phyloP scores from a whole-genome alignment of 2,329 filamentous ascomycete genomes.

The Pseudogymnoascus sp. region DNA sequence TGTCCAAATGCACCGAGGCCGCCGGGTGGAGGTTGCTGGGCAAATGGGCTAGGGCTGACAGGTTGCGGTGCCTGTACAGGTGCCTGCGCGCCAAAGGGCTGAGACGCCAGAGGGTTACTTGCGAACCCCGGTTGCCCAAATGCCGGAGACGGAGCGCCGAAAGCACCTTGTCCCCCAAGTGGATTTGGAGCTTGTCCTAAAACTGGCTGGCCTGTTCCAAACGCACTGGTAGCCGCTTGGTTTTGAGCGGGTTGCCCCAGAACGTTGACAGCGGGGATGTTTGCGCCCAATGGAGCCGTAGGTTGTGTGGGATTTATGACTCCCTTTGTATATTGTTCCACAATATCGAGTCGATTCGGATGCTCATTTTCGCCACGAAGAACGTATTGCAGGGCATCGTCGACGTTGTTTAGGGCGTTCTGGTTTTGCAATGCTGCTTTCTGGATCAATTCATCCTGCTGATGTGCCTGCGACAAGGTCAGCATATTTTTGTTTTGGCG shows the following conservation, averaged over 20 bases:
- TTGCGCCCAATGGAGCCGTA: background rate
- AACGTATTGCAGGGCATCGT: slow-evolving; percentile 64
- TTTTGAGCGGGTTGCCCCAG: slow-evolving; percentile 26
- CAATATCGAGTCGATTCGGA: slow-evolving; percentile 64
- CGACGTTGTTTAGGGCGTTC: slow-evolving; percentile 56
- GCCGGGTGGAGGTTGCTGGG: slow-evolving; percentile 31
- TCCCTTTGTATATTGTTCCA: slow-evolving; percentile 37
- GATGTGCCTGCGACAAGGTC: slow-evolving; percentile 40
- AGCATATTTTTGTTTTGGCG: slow-evolving; percentile 12
- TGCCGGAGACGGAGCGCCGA: slow-evolving; percentile 22
- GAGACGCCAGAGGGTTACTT: slow-evolving; percentile 12
- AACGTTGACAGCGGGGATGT: slow-evolving; percentile 18
- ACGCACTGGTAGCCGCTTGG: slow-evolving; percentile 24
- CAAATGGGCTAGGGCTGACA: slow-evolving; percentile 34
- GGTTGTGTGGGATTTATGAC: slow-evolving; percentile 15
- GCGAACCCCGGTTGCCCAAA: background rate
- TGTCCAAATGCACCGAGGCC: slow-evolving; percentile 15
- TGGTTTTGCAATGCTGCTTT: slow-evolving; percentile 64
- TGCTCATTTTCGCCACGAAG: slow-evolving; percentile 57
- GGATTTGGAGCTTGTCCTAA: slow-evolving; percentile 30
- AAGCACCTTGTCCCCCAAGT: slow-evolving; percentile 26
- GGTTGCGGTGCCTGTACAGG: slow-evolving; percentile 27
- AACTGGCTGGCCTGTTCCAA: slow-evolving; percentile 32
- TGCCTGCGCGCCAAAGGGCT: slow-evolving; percentile 12
- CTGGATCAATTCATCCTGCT: slow-evolving; percentile 52